Evolutionary conservation across 768 basidiomycete species (phyloP).

Genomic region (Filobasidium wieringae): DNA sequence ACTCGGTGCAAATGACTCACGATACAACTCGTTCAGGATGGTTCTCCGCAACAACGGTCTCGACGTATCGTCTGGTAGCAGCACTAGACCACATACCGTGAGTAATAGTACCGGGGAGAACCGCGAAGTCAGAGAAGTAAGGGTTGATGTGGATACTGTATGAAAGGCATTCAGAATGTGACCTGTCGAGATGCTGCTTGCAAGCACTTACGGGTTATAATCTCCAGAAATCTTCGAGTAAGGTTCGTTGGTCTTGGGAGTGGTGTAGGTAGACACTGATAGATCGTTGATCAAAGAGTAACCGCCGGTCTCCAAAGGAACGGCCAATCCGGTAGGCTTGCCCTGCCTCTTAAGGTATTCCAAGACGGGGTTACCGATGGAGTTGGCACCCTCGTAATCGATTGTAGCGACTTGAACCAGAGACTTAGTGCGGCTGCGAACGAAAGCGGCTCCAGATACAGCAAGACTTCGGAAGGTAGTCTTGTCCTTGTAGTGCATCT

Average conservation of each 20-base stretch:
- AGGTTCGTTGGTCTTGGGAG: conserved; percentile 85
- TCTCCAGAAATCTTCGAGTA: conserved; percentile 94
- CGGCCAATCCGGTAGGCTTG: conserved; percentile 58
- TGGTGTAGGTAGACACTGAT: conserved; percentile 55
- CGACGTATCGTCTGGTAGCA: conserved; percentile 80
- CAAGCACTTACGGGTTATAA: conserved; percentile 59
- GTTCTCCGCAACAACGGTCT: conserved; percentile 86
- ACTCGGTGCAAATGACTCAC: conserved; percentile 44
- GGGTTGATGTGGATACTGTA: conserved; percentile 80
- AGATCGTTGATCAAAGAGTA: conserved; percentile 65
- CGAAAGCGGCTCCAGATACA: conserved; percentile 73
- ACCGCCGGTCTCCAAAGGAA: conserved; percentile 69
- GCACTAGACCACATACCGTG: conserved; percentile 97
- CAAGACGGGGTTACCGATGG: conserved; percentile 83
- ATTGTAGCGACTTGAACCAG: conserved; percentile 80
- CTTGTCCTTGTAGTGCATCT: conserved; percentile 84
- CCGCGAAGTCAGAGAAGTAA: conserved; percentile 88
- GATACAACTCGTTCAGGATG: conserved; percentile 78
- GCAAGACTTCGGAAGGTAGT: conserved; percentile 65
- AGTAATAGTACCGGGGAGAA: conserved; percentile 89
- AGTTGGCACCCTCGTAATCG: conserved; percentile 73
- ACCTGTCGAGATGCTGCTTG: neutral
- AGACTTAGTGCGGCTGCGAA: conserved; percentile 75
- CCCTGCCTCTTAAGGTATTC: conserved; percentile 90
- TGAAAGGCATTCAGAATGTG: neutral